Evolutionary conservation across 331 rosid genomes (phyloP).

Genomic region (Spiraea crenata): DNA sequence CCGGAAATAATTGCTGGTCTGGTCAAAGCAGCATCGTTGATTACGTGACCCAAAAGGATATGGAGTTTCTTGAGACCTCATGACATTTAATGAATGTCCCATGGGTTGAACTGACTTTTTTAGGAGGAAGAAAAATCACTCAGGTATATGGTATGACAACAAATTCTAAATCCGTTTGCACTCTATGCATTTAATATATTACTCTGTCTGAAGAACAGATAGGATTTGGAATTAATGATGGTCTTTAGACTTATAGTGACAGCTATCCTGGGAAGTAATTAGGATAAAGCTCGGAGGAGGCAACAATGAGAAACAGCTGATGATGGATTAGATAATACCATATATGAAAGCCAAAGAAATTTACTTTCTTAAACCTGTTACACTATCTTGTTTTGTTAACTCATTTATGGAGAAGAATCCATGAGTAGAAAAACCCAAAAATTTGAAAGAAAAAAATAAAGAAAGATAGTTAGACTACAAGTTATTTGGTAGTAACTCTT

Average conservation of each 20-base stretch:
- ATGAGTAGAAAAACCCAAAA: conserved; percentile 6
- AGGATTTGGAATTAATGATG: conserved; percentile 22
- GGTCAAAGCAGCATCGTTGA: conserved; percentile 13
- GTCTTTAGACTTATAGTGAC: neutral
- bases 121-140: conserved; percentile 14
- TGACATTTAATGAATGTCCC: conserved; percentile 15
- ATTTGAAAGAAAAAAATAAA: conserved; percentile 4
- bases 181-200: conserved; percentile 8
- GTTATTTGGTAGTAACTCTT: neutral
- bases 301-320: conserved; percentile 12
- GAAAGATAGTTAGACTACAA: neutral
- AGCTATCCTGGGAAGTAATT: conserved; percentile 6
- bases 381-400: conserved; percentile 10
- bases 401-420: conserved; percentile 22
- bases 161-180: conserved; percentile 20
- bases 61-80: conserved; percentile 12
- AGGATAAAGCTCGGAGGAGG: conserved; percentile 16
- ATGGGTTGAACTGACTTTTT: conserved; percentile 2
- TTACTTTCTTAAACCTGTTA: neutral
- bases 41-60: conserved; percentile 10
- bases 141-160: conserved; percentile 7
- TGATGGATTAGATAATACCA: neutral
- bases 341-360: neutral
- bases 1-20: neutral
- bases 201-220: conserved; percentile 6